These are phyloP conservation scores for Suillus tomentosus DNA, from an alignment of 768 basidiomycete genomes.

Conservation along the genomic window DNA sequence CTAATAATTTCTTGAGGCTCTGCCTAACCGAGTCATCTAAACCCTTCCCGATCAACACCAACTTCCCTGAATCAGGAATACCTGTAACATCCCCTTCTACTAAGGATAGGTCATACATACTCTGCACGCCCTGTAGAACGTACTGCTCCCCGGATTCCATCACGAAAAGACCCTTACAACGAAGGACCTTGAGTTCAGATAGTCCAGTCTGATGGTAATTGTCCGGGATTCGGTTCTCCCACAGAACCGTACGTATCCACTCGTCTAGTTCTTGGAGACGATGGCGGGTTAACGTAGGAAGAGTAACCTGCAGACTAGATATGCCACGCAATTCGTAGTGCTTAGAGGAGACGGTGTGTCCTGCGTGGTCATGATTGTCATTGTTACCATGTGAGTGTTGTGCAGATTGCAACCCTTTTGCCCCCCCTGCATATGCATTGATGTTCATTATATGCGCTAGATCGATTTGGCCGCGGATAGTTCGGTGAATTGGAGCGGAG, in stretches of 20 bases:
- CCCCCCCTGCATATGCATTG: slow-evolving; percentile 68
- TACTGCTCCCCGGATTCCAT: slow-evolving; percentile 55
- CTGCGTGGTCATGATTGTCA: slow-evolving; percentile 31
- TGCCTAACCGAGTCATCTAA: slow-evolving; percentile 55
- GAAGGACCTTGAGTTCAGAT: slow-evolving; percentile 59
- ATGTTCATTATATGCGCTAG: slow-evolving; percentile 78
- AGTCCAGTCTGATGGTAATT: slow-evolving; percentile 15
- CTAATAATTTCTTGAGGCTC: slow-evolving; percentile 45
- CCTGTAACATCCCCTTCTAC: slow-evolving; percentile 45
- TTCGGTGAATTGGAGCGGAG: slow-evolving; percentile 70
- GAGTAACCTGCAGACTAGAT: slow-evolving; percentile 70
- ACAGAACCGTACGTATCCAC: slow-evolving; percentile 81
- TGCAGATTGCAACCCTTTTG: slow-evolving; percentile 25
- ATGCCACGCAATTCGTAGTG: slow-evolving; percentile 84
- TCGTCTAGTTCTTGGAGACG: slow-evolving; percentile 63
- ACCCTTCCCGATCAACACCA: slow-evolving; percentile 88
- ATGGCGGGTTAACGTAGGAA: slow-evolving; percentile 55
- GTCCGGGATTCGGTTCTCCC: slow-evolving; percentile 66
- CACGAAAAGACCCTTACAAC: slow-evolving; percentile 85
- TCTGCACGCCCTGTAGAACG: slow-evolving; percentile 90
- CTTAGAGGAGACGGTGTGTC: slow-evolving; percentile 34
- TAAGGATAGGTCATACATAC: slow-evolving; percentile 76
- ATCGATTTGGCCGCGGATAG: slow-evolving; percentile 72
- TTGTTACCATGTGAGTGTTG: slow-evolving; percentile 35
- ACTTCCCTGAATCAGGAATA: slow-evolving; percentile 67